Percentiles rank a stretch among this genome's conserved stretches.
Evolutionary conservation across 495 filamentous ascomycete species (phyloP).

Genomic region (Podospora appendiculata): DNA sequence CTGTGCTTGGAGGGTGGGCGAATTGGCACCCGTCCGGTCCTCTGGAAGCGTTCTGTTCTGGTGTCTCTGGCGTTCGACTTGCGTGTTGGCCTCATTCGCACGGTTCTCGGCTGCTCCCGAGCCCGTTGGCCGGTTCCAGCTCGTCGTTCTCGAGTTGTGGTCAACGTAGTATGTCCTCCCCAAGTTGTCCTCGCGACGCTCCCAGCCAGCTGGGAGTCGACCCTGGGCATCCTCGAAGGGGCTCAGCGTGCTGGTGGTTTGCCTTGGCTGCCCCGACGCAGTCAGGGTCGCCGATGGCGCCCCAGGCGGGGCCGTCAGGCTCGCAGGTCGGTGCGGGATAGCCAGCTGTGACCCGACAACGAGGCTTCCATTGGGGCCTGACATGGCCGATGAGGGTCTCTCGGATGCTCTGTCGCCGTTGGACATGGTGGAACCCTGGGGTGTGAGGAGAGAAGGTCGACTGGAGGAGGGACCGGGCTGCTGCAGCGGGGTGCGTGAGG

Average conservation of each 20-base stretch:
- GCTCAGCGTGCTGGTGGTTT: constrained; percentile 59
- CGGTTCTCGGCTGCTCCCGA: constrained; percentile 71
- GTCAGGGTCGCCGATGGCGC: constrained; percentile 30
- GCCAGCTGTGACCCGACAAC: constrained; percentile 17
- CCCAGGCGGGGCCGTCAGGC: constrained; percentile 25
- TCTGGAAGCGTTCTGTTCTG: constrained; percentile 94
- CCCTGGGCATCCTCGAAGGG: constrained; percentile 95
- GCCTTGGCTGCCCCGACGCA: constrained; percentile 19
- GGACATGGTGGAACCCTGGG: constrained; percentile 29
- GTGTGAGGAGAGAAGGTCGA: constrained; percentile 30
- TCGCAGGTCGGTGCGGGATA: constrained; percentile 29
- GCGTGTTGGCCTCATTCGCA: constrained; percentile 73
- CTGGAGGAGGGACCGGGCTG: constrained; percentile 24
- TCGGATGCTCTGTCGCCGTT: constrained; percentile 25
- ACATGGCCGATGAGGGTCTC: constrained; percentile 39
- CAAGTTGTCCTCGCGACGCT: constrained; percentile 89
- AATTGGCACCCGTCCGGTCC: constrained; percentile 89
- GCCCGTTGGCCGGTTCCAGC: constrained; percentile 83
- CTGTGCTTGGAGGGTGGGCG: constrained; percentile 68
- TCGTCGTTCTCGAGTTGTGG: constrained; percentile 94
- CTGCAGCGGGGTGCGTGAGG: constrained; percentile 22
- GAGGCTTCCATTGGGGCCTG: constrained; percentile 31
- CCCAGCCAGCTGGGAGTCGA: constrained; percentile 88
- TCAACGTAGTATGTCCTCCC: constrained; percentile 99
- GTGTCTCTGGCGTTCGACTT: constrained; percentile 84